phyloP scores from a whole-genome alignment of 2,329 filamentous ascomycete species.

The Knufia petricola region DNA sequence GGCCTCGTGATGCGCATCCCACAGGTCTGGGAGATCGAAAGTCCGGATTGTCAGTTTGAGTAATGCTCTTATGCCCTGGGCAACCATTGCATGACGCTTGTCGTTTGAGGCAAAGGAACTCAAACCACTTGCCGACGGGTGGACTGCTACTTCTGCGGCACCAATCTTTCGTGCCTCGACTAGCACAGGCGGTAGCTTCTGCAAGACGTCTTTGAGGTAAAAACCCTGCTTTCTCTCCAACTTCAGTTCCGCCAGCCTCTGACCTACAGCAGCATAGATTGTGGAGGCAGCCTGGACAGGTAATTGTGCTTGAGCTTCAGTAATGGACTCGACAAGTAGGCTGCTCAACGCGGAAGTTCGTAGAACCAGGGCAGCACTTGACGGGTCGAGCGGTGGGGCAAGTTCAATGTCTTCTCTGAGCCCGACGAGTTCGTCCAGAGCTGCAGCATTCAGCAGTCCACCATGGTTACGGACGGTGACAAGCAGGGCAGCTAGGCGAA shows the following conservation, averaged over 20 bases:
- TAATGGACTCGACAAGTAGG: conserved; percentile 4
- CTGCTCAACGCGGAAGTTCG: background rate
- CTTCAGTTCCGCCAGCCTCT: conserved; percentile 70
- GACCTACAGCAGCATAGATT: conserved; percentile 60
- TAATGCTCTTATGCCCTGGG: conserved; percentile 34
- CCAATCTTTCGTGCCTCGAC: conserved; percentile 86
- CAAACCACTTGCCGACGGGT: conserved; percentile 79
- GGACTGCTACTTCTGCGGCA: conserved; percentile 90
- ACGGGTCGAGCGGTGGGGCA: background rate
- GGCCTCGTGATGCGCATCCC: background rate
- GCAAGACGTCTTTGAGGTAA: conserved; percentile 75
- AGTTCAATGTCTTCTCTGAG: conserved; percentile 16
- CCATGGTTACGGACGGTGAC: conserved; percentile 42
- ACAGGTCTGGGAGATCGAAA: conserved; percentile 31
- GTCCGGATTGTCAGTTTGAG: conserved; percentile 32
- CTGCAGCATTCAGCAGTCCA: conserved; percentile 42
- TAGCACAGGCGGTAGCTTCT: conserved; percentile 70
- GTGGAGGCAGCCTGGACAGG: background rate
- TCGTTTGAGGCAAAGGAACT: conserved; percentile 49
- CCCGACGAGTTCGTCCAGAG: conserved; percentile 52
- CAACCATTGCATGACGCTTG: conserved; percentile 21
- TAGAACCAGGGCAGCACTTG: background rate
- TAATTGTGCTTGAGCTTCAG: conserved; percentile 5
- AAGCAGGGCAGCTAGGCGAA: conserved; percentile 46
- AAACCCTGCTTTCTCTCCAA: conserved; percentile 85